These are phyloP conservation scores for Nitzschia inconspicua DNA, from an alignment of 108 stramenopile species.

Conservation along the genomic window DNA sequence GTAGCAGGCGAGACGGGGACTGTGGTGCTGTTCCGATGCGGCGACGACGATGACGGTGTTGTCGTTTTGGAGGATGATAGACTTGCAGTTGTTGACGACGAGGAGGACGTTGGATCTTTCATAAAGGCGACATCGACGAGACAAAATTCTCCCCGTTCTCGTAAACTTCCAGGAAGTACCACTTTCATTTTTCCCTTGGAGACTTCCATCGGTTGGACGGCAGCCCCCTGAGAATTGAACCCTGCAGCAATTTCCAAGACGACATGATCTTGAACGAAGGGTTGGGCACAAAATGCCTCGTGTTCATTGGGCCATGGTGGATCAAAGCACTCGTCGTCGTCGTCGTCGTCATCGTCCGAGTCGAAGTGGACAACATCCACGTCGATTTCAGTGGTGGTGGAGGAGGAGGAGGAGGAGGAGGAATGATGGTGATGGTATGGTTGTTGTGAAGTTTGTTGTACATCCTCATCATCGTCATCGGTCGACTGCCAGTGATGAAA, in stretches of 20 bases:
- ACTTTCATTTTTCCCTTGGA: slow-evolving; percentile 24
- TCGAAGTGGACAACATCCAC: neutral
- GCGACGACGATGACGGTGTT: no score
- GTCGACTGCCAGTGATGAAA: slow-evolving; percentile 18
- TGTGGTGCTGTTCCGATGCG: no score
- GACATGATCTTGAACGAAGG: slow-evolving; percentile 26
- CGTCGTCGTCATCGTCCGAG: neutral
- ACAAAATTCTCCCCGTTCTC: slow-evolving; percentile 45
- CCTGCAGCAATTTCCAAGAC: slow-evolving; percentile 40
- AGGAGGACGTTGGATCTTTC: no score
- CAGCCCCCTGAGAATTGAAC: neutral
- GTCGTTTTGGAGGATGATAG: no score
- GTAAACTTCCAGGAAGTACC: slow-evolving; percentile 49
- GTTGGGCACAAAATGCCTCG: slow-evolving; percentile 21
- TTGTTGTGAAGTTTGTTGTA: neutral
- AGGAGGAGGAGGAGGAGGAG: neutral
- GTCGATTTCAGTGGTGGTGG: neutral
- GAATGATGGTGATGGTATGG: no score
- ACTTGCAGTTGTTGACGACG: no score
- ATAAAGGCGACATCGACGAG: no score
- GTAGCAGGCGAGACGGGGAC: no score
- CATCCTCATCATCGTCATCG: neutral
- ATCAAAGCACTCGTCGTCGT: slow-evolving; percentile 23
- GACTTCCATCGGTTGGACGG: neutral
- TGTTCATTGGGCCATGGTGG: slow-evolving; percentile 21